Evolutionary conservation across 2,329 filamentous ascomycete genomes (phyloP).

Genomic region (Fusarium euwallaceae): DNA sequence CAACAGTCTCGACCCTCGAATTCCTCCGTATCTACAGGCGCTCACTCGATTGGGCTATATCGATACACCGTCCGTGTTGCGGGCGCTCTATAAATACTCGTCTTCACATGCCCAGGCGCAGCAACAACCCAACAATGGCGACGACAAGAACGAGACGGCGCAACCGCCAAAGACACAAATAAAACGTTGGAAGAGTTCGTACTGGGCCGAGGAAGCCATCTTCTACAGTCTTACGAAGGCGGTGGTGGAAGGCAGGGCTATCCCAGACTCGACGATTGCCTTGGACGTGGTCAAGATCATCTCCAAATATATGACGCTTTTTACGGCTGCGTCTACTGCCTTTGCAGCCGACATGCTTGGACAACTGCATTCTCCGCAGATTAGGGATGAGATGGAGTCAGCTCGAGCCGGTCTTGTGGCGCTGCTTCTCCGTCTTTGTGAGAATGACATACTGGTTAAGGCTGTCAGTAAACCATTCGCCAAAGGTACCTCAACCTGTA

Average conservation of each 20-base stretch:
- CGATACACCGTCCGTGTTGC: constrained; percentile 67
- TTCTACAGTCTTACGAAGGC: constrained; percentile 93
- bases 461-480: constrained; percentile 66
- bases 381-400: constrained; percentile 70
- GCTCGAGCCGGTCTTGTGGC: constrained; percentile 74
- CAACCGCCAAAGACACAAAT: constrained; percentile 30
- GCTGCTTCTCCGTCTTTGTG: constrained; percentile 71
- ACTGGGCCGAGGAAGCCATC: constrained; percentile 85
- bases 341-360: constrained; percentile 64
- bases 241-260: constrained; percentile 71
- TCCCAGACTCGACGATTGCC: constrained; percentile 62
- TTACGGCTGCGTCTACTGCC: constrained; percentile 64
- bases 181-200: constrained; percentile 68
- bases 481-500: constrained; percentile 58
- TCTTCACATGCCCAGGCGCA: constrained; percentile 58
- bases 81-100: constrained; percentile 69
- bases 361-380: constrained; percentile 58
- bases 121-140: constrained; percentile 27
- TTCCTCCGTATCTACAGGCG: constrained; percentile 70
- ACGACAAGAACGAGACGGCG: constrained; percentile 39
- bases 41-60: constrained; percentile 66
- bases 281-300: constrained; percentile 64
- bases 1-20: constrained; percentile 69
- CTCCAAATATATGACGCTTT: constrained; percentile 71
- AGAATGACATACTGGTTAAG: constrained; percentile 68